Percentiles rank a stretch among this genome's conserved stretches.
phyloP scores from a whole-genome alignment of 148 eudicot genomes.

The Linanthus parryae region DNA sequence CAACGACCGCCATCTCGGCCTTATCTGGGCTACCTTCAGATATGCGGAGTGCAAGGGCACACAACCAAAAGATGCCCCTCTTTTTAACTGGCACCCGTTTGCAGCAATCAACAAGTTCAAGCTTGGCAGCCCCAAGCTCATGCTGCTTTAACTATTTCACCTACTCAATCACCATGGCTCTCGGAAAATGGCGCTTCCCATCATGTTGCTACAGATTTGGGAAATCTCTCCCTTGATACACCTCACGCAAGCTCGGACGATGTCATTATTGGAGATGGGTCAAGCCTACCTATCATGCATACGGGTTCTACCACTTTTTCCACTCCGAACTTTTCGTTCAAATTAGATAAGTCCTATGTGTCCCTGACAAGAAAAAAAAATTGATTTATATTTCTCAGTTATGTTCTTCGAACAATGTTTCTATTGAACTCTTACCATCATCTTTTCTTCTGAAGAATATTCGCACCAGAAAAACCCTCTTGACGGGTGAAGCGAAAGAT shows the following conservation, averaged over 20 bases:
- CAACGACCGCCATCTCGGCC: neutral
- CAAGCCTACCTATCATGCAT: neutral
- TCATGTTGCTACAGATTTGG: neutral
- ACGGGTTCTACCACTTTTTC: conserved; percentile 1
- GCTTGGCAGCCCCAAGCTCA: neutral
- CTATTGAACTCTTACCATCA: neutral
- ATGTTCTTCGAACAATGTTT: neutral
- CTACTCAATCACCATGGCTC: neutral
- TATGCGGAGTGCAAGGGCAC: neutral
- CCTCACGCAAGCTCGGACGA: neutral
- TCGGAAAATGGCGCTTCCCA: conserved; percentile 1
- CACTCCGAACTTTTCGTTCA: neutral
- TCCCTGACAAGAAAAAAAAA: conserved; percentile 4
- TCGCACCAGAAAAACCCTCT: neutral
- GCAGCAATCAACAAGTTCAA: neutral
- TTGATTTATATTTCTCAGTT: neutral
- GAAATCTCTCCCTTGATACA: neutral
- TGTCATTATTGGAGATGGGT: conserved; percentile 2
- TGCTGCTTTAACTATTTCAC: neutral
- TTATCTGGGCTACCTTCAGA: neutral
- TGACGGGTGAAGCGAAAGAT: neutral
- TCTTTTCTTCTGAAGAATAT: neutral
- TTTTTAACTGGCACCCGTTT: neutral
- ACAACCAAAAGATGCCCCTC: neutral
- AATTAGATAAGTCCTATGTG: neutral